These are phyloP conservation scores for Stenocarpella maydis DNA, from an alignment of 2,329 filamentous ascomycete genomes.

Conservation along the genomic window DNA sequence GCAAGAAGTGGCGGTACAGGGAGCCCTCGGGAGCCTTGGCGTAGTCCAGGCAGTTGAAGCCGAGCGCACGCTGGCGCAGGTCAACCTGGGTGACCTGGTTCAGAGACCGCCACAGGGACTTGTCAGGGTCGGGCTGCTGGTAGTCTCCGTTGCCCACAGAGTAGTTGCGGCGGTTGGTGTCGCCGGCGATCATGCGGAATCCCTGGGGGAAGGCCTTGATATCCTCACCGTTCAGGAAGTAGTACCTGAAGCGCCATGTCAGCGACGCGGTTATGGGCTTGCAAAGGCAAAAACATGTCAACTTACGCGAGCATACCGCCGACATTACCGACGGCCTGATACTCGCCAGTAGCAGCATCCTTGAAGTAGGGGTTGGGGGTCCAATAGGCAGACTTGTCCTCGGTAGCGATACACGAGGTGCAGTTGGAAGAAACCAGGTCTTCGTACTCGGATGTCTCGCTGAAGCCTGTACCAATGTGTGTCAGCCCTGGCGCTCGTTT, in stretches of 20 bases:
- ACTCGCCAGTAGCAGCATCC: slow-evolving; percentile 68
- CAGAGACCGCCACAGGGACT: slow-evolving; percentile 73
- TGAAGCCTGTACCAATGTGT: slow-evolving; percentile 64
- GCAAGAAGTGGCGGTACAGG: slow-evolving; percentile 82
- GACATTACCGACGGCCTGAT: slow-evolving; percentile 74
- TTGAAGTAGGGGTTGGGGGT: slow-evolving; percentile 81
- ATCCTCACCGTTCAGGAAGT: slow-evolving; percentile 71
- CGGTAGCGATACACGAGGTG: slow-evolving; percentile 80
- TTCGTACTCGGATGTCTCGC: slow-evolving; percentile 61
- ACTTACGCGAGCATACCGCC: slow-evolving; percentile 88
- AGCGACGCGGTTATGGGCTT: not conserved
- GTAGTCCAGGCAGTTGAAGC: slow-evolving; percentile 97
- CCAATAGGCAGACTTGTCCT: slow-evolving; percentile 93
- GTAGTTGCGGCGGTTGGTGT: slow-evolving; percentile 73
- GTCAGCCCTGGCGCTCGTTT: slow-evolving; percentile 10
- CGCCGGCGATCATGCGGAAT: slow-evolving; percentile 85
- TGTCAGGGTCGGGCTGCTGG: slow-evolving; percentile 67
- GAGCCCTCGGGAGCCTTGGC: slow-evolving; percentile 70
- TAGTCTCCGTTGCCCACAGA: slow-evolving; percentile 73
- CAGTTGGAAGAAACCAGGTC: slow-evolving; percentile 71
- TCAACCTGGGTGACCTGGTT: slow-evolving; percentile 72
- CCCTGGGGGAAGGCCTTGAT: slow-evolving; percentile 77
- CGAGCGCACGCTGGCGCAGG: slow-evolving; percentile 81
- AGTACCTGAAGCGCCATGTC: slow-evolving; percentile 68
- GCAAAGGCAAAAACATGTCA: not conserved